Evolutionary conservation across 2,329 filamentous ascomycete genomes (phyloP).

Genomic region (Teratosphaeria destructans): DNA sequence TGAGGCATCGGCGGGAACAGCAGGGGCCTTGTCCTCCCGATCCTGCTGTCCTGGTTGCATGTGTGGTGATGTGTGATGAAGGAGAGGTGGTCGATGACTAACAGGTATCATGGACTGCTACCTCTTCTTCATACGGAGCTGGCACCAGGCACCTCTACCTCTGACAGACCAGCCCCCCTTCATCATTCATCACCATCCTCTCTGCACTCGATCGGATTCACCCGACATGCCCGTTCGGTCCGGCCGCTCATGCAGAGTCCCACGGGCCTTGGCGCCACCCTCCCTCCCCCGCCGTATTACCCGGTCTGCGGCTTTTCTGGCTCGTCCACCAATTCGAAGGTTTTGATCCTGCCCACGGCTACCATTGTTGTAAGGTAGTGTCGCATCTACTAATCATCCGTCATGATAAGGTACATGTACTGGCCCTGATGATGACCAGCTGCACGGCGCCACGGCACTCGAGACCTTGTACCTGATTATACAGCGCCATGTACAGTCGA

Average conservation of each 20-base stretch:
- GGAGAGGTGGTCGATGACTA: background rate
- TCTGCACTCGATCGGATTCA: background rate
- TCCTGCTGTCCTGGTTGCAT: no score
- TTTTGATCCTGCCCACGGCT: background rate
- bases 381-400: background rate
- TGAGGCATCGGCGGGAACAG: no score
- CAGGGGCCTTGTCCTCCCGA: no score
- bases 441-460: background rate
- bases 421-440: background rate
- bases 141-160: background rate
- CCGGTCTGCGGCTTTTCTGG: no score
- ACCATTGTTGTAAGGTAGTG: background rate
- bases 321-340: no score
- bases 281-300: no score
- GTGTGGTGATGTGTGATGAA: background rate
- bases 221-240: background rate
- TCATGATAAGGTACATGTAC: no score
- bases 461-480: background rate
- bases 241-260: background rate
- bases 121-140: background rate
- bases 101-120: no score
- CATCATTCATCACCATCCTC: background rate
- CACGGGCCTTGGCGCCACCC: no score
- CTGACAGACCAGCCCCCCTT: background rate
- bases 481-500: background rate